These are phyloP conservation scores for Starmerella roubikii DNA, from an alignment of 805 yeast genomes.

Conservation along the genomic window DNA sequence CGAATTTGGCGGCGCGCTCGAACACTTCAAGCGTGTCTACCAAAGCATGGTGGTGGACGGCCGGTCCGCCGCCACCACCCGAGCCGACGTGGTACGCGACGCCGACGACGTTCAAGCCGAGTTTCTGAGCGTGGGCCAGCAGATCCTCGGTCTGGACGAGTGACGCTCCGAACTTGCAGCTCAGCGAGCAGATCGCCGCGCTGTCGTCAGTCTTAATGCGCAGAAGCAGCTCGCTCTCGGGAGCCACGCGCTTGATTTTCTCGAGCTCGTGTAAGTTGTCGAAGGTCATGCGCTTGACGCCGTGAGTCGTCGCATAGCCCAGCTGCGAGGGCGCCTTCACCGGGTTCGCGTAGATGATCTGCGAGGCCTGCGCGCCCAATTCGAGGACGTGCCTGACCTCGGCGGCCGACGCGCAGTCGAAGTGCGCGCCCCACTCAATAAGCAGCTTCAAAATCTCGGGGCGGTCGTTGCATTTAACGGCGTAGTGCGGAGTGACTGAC, in stretches of 20 bases:
- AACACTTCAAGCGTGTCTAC: slow-evolving; percentile 55
- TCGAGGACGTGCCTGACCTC: slow-evolving; percentile 60
- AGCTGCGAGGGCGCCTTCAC: slow-evolving; percentile 78
- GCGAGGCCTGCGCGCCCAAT: slow-evolving; percentile 36
- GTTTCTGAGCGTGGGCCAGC: slow-evolving; percentile 45
- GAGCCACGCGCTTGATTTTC: slow-evolving; percentile 57
- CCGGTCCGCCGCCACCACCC: slow-evolving; percentile 62
- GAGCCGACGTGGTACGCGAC: slow-evolving; percentile 95
- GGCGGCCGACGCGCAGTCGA: slow-evolving; percentile 84
- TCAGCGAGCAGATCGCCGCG: slow-evolving; percentile 69
- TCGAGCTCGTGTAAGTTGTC: slow-evolving; percentile 76
- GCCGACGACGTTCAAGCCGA: slow-evolving; percentile 59
- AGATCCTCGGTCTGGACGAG: slow-evolving; percentile 38
- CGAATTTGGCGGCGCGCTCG: slow-evolving; percentile 24
- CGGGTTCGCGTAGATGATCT: slow-evolving; percentile 86
- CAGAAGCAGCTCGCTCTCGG: slow-evolving; percentile 54
- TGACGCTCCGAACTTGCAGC: slow-evolving; percentile 81
- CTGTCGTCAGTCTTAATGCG: slow-evolving; percentile 86
- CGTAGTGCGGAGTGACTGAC: slow-evolving; percentile 73
- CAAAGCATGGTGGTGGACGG: slow-evolving; percentile 39
- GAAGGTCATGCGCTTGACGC: slow-evolving; percentile 66
- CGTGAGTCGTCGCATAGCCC: slow-evolving; percentile 45
- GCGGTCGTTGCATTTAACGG: slow-evolving; percentile 87
- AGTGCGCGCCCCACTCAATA: slow-evolving; percentile 52
- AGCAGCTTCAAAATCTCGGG: slow-evolving; percentile 42